Conservation (phyloP, 805 yeast genomes). For the Blastobotrys parvus region DNA sequence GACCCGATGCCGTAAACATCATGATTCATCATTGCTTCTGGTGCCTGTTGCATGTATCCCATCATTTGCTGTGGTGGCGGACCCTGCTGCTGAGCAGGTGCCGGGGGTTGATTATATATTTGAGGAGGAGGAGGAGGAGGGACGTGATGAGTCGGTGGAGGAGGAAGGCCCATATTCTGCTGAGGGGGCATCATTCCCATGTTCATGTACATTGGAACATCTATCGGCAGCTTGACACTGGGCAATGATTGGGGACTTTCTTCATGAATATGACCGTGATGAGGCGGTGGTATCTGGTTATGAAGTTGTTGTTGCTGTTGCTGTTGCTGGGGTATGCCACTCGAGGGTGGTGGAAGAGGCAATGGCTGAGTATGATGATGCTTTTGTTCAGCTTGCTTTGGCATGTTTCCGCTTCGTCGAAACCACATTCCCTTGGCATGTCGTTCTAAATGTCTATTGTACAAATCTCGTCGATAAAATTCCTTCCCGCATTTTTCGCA, state of each 20-base stretch:
- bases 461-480: slow-evolving; percentile 47
- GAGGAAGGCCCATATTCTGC: not conserved
- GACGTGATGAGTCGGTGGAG: not conserved
- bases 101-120: not conserved
- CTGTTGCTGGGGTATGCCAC: not conserved
- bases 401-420: slow-evolving; percentile 7
- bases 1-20: not conserved
- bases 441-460: slow-evolving; percentile 40
- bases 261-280: not conserved
- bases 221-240: not conserved
- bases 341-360: not conserved
- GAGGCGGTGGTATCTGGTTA: not conserved
- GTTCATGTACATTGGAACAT: not conserved
- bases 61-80: not conserved
- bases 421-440: slow-evolving; percentile 15
- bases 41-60: not conserved
- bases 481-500: slow-evolving; percentile 34
- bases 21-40: not conserved
- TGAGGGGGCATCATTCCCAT: not conserved
- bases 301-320: slow-evolving; percentile 1
- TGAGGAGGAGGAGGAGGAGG: not conserved
- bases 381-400: not conserved
- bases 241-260: not conserved
- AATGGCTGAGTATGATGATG: not conserved
- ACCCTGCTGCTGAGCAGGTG: not conserved